phyloP scores from a whole-genome alignment of 2,329 filamentous ascomycete genomes.

The Diaporthe nobilis region DNA sequence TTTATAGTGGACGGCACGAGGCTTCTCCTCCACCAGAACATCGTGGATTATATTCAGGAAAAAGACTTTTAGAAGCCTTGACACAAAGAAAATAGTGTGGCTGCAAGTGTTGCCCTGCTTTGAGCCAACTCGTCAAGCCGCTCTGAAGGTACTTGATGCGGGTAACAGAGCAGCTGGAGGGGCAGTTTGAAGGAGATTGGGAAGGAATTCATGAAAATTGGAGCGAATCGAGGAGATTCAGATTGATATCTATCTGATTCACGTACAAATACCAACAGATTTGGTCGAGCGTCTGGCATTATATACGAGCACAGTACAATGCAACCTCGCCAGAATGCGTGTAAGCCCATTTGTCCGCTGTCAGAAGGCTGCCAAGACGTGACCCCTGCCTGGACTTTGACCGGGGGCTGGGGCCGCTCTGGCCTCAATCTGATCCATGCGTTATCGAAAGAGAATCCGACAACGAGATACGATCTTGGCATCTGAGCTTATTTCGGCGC shows the following conservation, averaged over 20 bases:
- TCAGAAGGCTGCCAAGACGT: background rate
- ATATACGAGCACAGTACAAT: background rate
- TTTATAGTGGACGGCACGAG: constrained; percentile 45
- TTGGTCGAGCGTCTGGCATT: background rate
- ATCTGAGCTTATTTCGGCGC: background rate
- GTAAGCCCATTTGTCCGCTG: background rate
- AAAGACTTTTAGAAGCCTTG: background rate
- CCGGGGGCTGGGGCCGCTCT: background rate
- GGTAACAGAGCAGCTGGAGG: background rate
- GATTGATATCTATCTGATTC: background rate
- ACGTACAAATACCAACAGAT: background rate
- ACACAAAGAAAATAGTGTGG: background rate
- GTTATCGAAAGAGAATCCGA: constrained; percentile 17
- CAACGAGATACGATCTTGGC: constrained; percentile 4
- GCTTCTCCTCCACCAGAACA: constrained; percentile 40
- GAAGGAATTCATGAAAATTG: background rate
- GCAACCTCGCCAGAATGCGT: background rate
- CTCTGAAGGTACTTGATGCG: background rate
- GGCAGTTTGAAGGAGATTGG: background rate
- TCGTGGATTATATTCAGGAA: background rate
- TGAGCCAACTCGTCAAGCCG: too few species aligned
- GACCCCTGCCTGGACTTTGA: background rate
- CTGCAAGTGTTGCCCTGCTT: background rate
- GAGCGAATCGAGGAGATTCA: too few species aligned
- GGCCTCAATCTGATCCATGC: background rate